Evolutionary conservation across 169 alveolate species (phyloP).

Genomic region (Toxoplasma gondii): DNA sequence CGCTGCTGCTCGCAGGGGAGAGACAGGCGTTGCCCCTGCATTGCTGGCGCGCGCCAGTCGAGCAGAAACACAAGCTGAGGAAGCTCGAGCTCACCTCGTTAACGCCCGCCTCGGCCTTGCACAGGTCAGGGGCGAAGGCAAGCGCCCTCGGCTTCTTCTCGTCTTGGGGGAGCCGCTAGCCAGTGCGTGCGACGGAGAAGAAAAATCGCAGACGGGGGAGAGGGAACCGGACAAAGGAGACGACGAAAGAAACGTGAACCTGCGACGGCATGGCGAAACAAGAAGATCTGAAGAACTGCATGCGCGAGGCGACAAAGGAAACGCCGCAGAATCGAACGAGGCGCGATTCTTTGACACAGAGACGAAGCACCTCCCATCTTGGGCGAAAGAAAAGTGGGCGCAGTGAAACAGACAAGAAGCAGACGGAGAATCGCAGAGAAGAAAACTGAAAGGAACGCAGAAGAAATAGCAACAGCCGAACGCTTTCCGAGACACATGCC

Average conservation of each 20-base stretch:
- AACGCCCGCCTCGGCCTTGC: neutral
- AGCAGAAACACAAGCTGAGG: neutral
- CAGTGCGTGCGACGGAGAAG: neutral
- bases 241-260: no score
- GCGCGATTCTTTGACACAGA: neutral
- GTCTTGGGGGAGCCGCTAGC: neutral
- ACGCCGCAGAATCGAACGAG: neutral
- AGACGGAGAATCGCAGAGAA: neutral
- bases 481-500: no score
- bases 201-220: no score
- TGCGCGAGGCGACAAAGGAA: no score
- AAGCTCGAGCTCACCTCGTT: neutral
- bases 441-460: no score
- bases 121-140: neutral
- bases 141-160: slow-evolving; percentile 28
- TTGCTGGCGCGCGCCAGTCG: neutral
- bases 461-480: no score
- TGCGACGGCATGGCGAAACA: no score
- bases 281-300: no score
- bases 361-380: neutral
- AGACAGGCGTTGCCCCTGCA: neutral
- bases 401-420: neutral
- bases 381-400: neutral
- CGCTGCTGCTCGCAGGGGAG: neutral
- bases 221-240: neutral